These are phyloP conservation scores for Chalciporus piperatoides DNA, from an alignment of 1,284 basidiomycete species.

Conservation along the genomic window DNA sequence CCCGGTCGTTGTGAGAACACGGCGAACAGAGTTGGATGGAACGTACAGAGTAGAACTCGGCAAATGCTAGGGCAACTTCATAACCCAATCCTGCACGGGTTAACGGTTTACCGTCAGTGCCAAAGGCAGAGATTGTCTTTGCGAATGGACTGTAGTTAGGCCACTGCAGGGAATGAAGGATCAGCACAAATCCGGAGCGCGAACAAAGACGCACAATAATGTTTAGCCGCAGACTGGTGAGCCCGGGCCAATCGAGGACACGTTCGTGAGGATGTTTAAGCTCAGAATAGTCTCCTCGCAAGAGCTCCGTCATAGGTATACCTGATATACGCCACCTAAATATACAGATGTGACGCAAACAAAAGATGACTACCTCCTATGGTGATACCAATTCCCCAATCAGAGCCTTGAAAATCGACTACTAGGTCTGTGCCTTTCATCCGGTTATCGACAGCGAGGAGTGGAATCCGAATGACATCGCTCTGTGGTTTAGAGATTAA, in stretches of 20 bases:
- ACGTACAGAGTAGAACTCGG: conserved; percentile 31
- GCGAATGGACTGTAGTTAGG: conserved; percentile 26
- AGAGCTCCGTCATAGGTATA: conserved; percentile 24
- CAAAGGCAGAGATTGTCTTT: conserved; percentile 26
- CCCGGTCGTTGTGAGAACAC: background rate
- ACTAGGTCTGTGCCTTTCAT: conserved; percentile 20
- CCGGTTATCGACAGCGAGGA: conserved; percentile 26
- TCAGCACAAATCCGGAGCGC: background rate
- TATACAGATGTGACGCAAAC: background rate
- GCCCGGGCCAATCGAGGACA: conserved; percentile 23
- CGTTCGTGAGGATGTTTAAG: conserved; percentile 21
- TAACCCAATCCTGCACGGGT: conserved; percentile 27
- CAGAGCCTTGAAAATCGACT: conserved; percentile 22
- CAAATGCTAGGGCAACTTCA: conserved; percentile 30
- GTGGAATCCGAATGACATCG: conserved; percentile 24
- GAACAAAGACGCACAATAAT: conserved; percentile 23
- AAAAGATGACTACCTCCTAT: conserved; percentile 17
- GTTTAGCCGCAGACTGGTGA: conserved; percentile 19
- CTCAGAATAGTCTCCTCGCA: conserved; percentile 17
- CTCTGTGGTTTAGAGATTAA: conserved; percentile 22
- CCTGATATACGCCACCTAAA: conserved; percentile 9
- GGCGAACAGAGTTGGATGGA: background rate
- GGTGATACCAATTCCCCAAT: conserved; percentile 25
- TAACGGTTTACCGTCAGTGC: conserved; percentile 17
- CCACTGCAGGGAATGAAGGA: conserved; percentile 21